Evolutionary conservation across 2,329 filamentous ascomycete genomes (phyloP).

Genomic region (Epichloe coenophiala): DNA sequence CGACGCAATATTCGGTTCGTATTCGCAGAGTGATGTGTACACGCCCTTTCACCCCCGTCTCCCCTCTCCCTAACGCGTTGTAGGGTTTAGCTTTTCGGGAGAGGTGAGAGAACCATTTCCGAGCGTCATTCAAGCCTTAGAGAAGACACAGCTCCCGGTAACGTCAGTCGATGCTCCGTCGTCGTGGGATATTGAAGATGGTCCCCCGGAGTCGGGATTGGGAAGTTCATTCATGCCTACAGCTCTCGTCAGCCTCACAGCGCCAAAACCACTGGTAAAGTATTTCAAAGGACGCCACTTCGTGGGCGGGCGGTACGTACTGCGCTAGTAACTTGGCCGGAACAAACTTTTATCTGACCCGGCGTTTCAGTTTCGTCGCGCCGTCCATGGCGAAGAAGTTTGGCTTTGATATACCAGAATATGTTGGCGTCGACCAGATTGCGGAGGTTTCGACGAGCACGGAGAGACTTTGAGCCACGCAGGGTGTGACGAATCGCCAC

Average conservation of each 20-base stretch:
- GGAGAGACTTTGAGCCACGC: constrained; percentile 35
- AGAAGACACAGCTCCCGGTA: constrained; percentile 60
- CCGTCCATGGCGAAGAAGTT: constrained; percentile 72
- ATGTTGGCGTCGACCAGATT: constrained; percentile 78
- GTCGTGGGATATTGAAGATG: constrained; percentile 84
- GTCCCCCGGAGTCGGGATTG: constrained; percentile 68
- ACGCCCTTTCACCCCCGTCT: not conserved
- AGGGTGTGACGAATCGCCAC: not conserved
- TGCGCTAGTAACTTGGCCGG: not conserved
- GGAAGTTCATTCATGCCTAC: constrained; percentile 71
- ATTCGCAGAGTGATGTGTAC: not conserved
- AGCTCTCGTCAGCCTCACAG: constrained; percentile 76
- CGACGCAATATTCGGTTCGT: constrained; percentile 80
- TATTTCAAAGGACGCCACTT: constrained; percentile 84
- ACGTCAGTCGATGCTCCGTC: constrained; percentile 87
- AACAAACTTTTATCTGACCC: constrained; percentile 7
- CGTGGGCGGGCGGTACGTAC: constrained; percentile 61
- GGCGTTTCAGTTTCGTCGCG: constrained; percentile 55
- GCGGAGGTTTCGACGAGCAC: constrained; percentile 52
- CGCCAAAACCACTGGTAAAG: constrained; percentile 79
- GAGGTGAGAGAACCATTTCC: constrained; percentile 89
- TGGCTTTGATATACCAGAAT: constrained; percentile 66
- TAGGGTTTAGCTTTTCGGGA: constrained; percentile 83
- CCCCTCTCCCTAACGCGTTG: not conserved
- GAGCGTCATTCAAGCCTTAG: constrained; percentile 62